Evolutionary conservation across 805 yeast genomes (phyloP).

Genomic region (Saccharomyces paradoxus): DNA sequence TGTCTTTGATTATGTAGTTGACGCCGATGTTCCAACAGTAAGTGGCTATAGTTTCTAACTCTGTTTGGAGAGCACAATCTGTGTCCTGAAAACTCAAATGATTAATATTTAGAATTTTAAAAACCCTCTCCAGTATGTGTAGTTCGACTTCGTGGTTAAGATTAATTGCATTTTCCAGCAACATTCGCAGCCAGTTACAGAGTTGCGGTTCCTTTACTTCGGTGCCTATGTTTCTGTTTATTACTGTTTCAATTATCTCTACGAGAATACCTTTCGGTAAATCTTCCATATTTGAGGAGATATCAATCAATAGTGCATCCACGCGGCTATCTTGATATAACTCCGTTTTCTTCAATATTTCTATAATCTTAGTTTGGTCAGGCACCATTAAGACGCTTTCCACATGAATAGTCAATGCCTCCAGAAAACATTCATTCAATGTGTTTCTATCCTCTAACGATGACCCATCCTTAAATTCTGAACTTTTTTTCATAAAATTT

Average conservation of each 20-base stretch:
- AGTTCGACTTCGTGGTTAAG: not conserved
- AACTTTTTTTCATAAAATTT: conserved; percentile 10
- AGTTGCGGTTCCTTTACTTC: conserved; percentile 9
- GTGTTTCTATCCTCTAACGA: conserved; percentile 6
- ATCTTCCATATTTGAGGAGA: conserved; percentile 7
- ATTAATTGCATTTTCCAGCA: conserved; percentile 13
- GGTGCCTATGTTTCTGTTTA: conserved; percentile 19
- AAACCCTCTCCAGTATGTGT: not conserved
- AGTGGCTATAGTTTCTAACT: conserved; percentile 33
- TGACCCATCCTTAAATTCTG: conserved; percentile 6
- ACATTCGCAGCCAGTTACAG: conserved; percentile 27
- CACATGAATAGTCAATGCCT: conserved; percentile 17
- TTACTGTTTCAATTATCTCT: conserved; percentile 13
- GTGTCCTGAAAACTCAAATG: conserved; percentile 2
- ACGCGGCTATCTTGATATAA: conserved; percentile 10
- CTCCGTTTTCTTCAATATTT: conserved; percentile 16
- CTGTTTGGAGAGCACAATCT: conserved; percentile 11
- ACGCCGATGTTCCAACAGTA: conserved; percentile 36
- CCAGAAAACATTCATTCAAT: conserved; percentile 17
- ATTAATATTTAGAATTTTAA: not conserved
- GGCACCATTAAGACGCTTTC: conserved; percentile 20
- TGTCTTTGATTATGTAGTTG: conserved; percentile 16
- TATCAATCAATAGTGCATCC: conserved; percentile 20
- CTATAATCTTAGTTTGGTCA: conserved; percentile 15
- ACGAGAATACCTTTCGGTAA: conserved; percentile 14